A percentile compares a stretch with the other conserved stretches of the same genome.
Conservation (phyloP, 1,284 basidiomycete species). For the Ustilago xerochloae region DNA sequence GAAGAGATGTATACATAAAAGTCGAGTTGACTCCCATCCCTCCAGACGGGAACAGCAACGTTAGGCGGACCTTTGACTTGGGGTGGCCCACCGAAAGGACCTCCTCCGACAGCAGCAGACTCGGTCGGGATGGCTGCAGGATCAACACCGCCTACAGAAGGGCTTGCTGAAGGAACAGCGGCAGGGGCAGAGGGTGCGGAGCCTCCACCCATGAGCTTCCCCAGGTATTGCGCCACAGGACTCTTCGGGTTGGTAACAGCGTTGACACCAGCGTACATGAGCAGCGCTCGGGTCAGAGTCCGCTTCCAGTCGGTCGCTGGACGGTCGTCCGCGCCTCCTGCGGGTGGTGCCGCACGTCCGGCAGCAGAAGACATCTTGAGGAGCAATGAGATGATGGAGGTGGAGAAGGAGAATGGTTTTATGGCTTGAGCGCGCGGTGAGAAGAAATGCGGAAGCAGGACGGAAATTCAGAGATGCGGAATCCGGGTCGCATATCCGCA, state of each 20-base stretch:
- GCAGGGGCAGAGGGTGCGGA: not conserved
- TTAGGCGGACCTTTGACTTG: constrained; percentile 25
- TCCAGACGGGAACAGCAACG: constrained; percentile 41
- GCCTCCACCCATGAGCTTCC: constrained; percentile 25
- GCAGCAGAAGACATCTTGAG: constrained; percentile 14
- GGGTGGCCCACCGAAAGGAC: not conserved
- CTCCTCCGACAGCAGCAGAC: not conserved
- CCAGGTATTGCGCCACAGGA: constrained; percentile 29
- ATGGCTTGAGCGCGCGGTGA: not conserved
- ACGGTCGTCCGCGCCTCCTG: not conserved
- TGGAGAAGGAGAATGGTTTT: not conserved
- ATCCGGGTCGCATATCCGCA: not conserved
- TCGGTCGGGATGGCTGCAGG: not conserved
- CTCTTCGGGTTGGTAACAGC: constrained; percentile 37
- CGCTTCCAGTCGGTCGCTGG: constrained; percentile 38
- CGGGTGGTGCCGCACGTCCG: constrained; percentile 1
- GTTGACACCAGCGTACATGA: constrained; percentile 47
- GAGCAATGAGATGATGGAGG: not conserved
- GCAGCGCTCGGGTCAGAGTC: constrained; percentile 24
- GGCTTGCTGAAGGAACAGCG: not conserved
- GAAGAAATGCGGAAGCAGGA: not conserved
- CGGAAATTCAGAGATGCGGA: not conserved
- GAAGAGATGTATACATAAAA: constrained; percentile 53
- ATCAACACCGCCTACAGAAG: not conserved
- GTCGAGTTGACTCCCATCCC: constrained; percentile 30